Conservation (phyloP, 495 filamentous ascomycete species). For the Lasiosphaeria hispida region DNA sequence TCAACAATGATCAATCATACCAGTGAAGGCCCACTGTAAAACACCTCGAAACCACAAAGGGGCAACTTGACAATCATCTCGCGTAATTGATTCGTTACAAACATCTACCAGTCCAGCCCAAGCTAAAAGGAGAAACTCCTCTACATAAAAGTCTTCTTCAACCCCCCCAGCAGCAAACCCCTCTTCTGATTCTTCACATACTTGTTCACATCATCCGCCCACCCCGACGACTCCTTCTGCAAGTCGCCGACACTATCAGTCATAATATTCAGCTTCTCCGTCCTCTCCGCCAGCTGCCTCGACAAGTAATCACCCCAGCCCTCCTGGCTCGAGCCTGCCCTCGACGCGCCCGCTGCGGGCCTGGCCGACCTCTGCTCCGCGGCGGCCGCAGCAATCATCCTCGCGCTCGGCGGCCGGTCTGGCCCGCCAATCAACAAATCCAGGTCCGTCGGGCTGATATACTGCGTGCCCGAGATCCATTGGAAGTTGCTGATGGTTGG, state of each 20-base stretch:
- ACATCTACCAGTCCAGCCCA: no score
- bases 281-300: constrained; percentile 81
- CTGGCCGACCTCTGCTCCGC: constrained; percentile 41
- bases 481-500: constrained; percentile 96
- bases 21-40: no score
- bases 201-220: constrained; percentile 83
- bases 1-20: no score
- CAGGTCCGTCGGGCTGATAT: constrained; percentile 84
- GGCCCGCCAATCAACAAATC: constrained; percentile 88
- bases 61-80: no score
- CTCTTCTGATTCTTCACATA: constrained; percentile 83
- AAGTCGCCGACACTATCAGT: constrained; percentile 81
- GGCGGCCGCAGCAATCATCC: constrained; percentile 56
- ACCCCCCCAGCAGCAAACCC: constrained; percentile 67
- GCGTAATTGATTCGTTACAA: no score
- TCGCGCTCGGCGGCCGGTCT: constrained; percentile 77
- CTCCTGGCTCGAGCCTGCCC: constrained; percentile 42
- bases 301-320: constrained; percentile 67
- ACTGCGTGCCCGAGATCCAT: constrained; percentile 95
- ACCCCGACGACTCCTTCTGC: constrained; percentile 74
- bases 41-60: no score
- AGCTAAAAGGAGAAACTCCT: no score
- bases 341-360: constrained; percentile 53
- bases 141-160: constrained; percentile 46
- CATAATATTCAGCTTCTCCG: constrained; percentile 77